These are phyloP conservation scores for Metschnikowia gruessii DNA, from an alignment of 805 yeast species.

Conservation along the genomic window DNA sequence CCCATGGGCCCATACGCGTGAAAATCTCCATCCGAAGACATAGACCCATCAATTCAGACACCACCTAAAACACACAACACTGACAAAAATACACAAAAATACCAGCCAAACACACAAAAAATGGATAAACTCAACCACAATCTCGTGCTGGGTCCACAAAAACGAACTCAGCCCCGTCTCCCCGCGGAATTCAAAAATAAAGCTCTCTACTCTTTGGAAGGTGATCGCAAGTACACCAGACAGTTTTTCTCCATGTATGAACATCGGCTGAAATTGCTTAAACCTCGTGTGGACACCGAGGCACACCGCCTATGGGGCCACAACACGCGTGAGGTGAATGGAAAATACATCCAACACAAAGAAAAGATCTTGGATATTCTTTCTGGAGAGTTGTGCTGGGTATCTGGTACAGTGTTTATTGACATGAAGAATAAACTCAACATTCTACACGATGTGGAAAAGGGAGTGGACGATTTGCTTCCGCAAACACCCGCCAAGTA, in stretches of 20 bases:
- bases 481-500: conserved; percentile 37
- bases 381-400: conserved; percentile 67
- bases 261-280: conserved; percentile 33
- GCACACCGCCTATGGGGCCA: conserved; percentile 54
- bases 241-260: conserved; percentile 47
- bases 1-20: too few relatives aligned
- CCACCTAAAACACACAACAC: too few relatives aligned
- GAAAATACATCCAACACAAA: conserved; percentile 30
- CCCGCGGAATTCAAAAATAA: conserved; percentile 15
- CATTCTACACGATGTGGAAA: conserved; percentile 75
- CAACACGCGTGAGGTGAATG: conserved; percentile 34
- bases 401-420: conserved; percentile 80
- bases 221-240: conserved; percentile 32
- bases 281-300: conserved; percentile 31
- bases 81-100: too few relatives aligned
- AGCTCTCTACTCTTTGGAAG: conserved; percentile 21
- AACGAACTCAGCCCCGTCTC: not conserved
- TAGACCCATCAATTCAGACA: too few relatives aligned
- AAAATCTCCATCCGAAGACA: too few relatives aligned
- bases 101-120: not conserved
- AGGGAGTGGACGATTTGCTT: conserved; percentile 49
- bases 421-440: conserved; percentile 86
- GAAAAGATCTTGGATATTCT: conserved; percentile 57
- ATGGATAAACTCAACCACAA: conserved; percentile 12
- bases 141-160: not conserved